Evolutionary conservation across 2,329 filamentous ascomycete species (phyloP).

Genomic region (Colletotrichum neosansevieriae): DNA sequence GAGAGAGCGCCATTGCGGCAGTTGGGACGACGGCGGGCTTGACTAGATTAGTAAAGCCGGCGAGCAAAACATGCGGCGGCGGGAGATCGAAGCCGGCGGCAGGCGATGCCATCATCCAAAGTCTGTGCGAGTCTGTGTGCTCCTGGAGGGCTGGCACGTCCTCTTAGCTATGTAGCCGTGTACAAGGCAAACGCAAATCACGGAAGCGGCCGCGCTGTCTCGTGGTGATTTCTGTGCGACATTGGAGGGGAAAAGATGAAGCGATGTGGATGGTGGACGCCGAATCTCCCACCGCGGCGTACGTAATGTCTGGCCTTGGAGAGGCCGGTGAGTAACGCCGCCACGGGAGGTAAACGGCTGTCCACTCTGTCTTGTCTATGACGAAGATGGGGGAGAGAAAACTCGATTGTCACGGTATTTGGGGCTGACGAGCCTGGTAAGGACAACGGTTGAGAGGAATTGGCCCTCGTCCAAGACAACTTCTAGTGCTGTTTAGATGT

Average conservation of each 20-base stretch:
- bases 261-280: background rate
- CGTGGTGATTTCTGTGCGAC: constrained; percentile 27
- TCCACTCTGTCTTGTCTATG: constrained; percentile 13
- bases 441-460: constrained; percentile 7
- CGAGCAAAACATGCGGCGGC: constrained; percentile 26
- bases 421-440: constrained; percentile 4
- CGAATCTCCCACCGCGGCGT: background rate
- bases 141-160: background rate
- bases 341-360: background rate
- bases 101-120: constrained; percentile 20
- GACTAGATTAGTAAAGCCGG: constrained; percentile 1
- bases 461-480: constrained; percentile 6
- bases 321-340: background rate
- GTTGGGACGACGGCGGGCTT: constrained; percentile 13
- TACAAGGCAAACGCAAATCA: constrained; percentile 17
- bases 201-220: constrained; percentile 9
- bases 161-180: background rate
- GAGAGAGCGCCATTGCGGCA: constrained; percentile 21
- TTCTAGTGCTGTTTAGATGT: background rate
- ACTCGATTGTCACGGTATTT: background rate
- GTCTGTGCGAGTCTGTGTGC: constrained; percentile 17
- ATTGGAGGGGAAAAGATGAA: background rate
- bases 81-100: constrained; percentile 12
- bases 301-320: constrained; percentile 1
- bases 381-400: constrained; percentile 5